Evolutionary conservation across 2,329 filamentous ascomycete species (phyloP), one percentile per base, ranked within the genome.

Genomic region (Colletotrichum neosansevieriae): DNA sequence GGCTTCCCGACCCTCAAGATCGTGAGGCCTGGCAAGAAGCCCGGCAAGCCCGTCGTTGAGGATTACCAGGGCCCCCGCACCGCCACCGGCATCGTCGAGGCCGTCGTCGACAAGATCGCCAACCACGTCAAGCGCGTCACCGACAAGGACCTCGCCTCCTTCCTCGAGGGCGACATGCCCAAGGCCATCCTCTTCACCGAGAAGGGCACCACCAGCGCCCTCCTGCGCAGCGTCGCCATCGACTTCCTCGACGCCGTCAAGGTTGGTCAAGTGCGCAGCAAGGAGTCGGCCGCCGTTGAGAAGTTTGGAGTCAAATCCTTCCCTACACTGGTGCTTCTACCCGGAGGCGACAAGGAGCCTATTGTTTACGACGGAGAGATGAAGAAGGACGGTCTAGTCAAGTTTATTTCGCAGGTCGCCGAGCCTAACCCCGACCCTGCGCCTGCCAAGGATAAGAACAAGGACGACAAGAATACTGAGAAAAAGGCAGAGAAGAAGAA

Each of bases 1-100:
- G 96, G 96, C 67, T 99, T 98, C 82, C 96, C 96, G 1, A 98
- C 96, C 0, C 85, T 99, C 72, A 99, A 99, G 86, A 95, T 97
- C 54, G 89, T 98, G 60, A 90, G 89, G 21, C 96, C 96, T 0
- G 89, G 92, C 71, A 94, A 93, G 82, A 97, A 94, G 80, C 82
- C 87, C 36, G 80, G 81, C 40, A 92, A 89, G 76, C 95, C 96
- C 1, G 85, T 89, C 3, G 89, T 98, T 7, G 94, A 98, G 78
- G 94, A 98, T 77, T 99, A 99, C 81, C 87, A 96, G 68, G 96
- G 96, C 13, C 84, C 89, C 12, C 89, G 96, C 69, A 91, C 86
- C 4, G 93, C 94, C n/a, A 94, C 94, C 76, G 93, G 83, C 63
- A 98, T 99, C 71, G 91, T 94, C 40, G 93, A 97, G 62, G 90